Evolutionary conservation across 495 filamentous ascomycete species (phyloP).

Genomic region (Daldinia grandis): DNA sequence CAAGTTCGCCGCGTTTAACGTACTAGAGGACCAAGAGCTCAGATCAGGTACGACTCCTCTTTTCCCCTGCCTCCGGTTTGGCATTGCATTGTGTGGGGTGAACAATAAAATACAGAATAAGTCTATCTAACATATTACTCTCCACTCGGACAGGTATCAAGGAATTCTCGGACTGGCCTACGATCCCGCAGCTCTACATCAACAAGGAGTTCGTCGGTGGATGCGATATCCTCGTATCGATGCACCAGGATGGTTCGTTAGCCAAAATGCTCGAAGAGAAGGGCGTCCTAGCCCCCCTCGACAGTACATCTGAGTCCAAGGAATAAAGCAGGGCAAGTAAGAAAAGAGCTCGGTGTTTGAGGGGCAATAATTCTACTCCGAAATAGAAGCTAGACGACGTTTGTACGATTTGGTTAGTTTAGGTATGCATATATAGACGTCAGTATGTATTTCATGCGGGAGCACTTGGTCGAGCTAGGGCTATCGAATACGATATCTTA

Average conservation of each 20-base stretch:
- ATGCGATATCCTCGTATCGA: constrained; percentile 94
- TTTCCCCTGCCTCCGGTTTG: background rate
- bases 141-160: constrained; percentile 79
- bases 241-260: constrained; percentile 96
- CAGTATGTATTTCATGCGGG: background rate
- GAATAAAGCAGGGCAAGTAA: constrained; percentile 4
- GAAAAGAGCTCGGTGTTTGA: background rate
- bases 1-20: constrained; percentile 97
- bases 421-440: background rate
- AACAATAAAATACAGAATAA: background rate
- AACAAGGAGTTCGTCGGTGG: constrained; percentile 96
- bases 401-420: constrained; percentile 9
- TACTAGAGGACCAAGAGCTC: constrained; percentile 88
- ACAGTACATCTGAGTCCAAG: constrained; percentile 27
- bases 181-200: constrained; percentile 95
- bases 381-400: background rate
- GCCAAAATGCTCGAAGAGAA: constrained; percentile 92
- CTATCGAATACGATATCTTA: background rate
- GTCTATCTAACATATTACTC: constrained; percentile 14
- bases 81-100: background rate
- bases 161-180: constrained; percentile 98
- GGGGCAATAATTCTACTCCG: background rate
- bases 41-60: constrained; percentile 70
- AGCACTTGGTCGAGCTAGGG: background rate
- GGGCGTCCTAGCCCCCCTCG: constrained; percentile 68